Conservation (phyloP, 306 rosid genomes). For the Ceratonia siliqua region DNA sequence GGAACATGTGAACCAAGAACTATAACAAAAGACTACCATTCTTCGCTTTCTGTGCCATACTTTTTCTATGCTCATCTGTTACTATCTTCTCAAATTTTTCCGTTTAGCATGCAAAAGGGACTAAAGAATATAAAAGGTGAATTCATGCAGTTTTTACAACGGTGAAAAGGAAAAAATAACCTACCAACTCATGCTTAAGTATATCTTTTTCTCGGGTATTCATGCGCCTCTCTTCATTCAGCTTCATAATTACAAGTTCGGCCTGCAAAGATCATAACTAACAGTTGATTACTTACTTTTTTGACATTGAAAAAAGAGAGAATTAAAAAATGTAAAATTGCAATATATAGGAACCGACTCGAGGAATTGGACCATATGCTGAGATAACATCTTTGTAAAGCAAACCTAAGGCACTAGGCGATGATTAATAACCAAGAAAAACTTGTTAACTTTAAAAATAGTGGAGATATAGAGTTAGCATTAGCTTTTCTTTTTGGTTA, state of each 20-base stretch:
- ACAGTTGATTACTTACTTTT: slow-evolving; percentile 25
- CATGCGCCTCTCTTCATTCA: slow-evolving; percentile 59
- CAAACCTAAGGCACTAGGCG: not conserved
- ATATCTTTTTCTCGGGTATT: slow-evolving; percentile 53
- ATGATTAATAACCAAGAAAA: not conserved
- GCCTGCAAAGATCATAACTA: slow-evolving; percentile 60
- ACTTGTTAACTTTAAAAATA: not conserved
- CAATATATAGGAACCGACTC: slow-evolving; percentile 29
- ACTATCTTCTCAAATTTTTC: not conserved
- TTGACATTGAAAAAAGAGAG: slow-evolving; percentile 5
- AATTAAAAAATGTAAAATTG: not conserved
- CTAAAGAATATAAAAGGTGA: not conserved
- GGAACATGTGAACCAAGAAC: slow-evolving; percentile 12
- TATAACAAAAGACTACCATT: not conserved
- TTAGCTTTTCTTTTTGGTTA: not conserved
- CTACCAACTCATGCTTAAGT: slow-evolving; percentile 76
- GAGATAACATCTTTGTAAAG: slow-evolving; percentile 29
- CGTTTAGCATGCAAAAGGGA: not conserved
- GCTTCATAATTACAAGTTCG: slow-evolving; percentile 56
- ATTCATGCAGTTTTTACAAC: not conserved
- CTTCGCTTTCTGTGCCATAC: not conserved
- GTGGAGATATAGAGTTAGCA: slow-evolving; percentile 19
- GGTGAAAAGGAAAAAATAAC: slow-evolving; percentile 7
- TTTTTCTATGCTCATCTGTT: not conserved
- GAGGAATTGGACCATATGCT: slow-evolving; percentile 19